Percentiles rank a stretch among this genome's conserved stretches.
phyloP scores from a whole-genome alignment of 148 eudicot species.

The Rhododendron henanense region DNA sequence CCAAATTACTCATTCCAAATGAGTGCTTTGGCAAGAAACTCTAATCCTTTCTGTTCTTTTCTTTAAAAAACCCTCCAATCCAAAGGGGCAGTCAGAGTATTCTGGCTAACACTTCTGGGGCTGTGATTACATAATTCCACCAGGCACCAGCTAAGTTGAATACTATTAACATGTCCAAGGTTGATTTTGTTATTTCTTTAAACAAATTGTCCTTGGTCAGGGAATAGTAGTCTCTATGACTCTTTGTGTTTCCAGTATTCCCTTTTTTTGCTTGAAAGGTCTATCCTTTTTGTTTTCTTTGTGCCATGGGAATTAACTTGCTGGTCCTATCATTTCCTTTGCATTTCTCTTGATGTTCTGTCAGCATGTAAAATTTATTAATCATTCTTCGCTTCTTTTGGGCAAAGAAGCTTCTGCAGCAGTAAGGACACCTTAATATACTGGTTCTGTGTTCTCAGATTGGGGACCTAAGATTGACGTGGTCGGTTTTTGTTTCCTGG shows the following conservation, averaged over 20 bases:
- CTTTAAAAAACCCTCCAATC: neutral
- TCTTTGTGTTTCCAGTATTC: neutral
- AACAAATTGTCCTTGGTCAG: neutral
- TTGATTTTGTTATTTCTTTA: neutral
- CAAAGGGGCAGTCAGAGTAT: neutral
- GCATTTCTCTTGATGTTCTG: slow-evolving; percentile 2
- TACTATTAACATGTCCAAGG: neutral
- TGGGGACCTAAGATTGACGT: slow-evolving; percentile 96
- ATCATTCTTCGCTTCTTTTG: neutral
- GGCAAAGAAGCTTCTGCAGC: neutral
- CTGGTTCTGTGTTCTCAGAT: slow-evolving; percentile 37
- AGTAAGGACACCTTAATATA: neutral
- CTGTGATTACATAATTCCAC: neutral
- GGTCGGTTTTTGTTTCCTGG: slow-evolving; percentile 93
- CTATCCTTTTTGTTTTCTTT: neutral
- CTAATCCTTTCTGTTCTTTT: neutral
- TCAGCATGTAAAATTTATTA: neutral
- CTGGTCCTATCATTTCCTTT: neutral
- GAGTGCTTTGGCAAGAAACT: neutral
- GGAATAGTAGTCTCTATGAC: neutral
- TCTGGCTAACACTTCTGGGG: neutral
- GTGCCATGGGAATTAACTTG: neutral
- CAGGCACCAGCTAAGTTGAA: neutral
- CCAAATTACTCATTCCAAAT: neutral
- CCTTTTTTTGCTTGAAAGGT: neutral